Evolutionary conservation across 169 alveolate genomes (phyloP).

Genomic region (Eimeria necatrix): DNA sequence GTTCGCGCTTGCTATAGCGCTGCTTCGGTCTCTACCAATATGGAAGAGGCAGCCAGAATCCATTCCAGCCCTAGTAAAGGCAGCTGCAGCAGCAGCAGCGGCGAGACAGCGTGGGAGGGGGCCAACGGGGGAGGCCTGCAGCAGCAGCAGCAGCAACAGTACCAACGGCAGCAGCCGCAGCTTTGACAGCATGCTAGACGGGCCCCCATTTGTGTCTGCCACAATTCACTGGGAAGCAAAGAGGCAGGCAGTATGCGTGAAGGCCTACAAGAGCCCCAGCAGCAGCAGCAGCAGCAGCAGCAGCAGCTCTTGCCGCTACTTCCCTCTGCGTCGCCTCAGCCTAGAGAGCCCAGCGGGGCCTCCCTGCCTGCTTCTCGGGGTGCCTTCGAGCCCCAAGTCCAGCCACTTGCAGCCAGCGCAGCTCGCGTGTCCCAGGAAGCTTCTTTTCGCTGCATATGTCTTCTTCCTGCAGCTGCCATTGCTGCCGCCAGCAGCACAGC

Average conservation of each 20-base stretch:
- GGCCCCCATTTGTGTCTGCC: conserved; percentile 4
- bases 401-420: not conserved
- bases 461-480: conserved; percentile 40
- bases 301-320: conserved; percentile 53
- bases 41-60: conserved; percentile 46
- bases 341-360: not conserved
- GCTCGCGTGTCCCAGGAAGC: not conserved
- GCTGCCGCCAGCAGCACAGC: not conserved
- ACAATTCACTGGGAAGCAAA: conserved; percentile 26
- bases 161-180: no score
- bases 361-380: not conserved
- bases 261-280: not conserved
- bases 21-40: conserved; percentile 48
- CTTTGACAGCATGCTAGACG: conserved; percentile 27
- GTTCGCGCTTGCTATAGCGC: conserved; percentile 21
- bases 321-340: conserved; percentile 1
- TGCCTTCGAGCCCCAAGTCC: not conserved
- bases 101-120: not conserved
- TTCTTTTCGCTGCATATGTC: conserved; percentile 26
- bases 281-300: not conserved
- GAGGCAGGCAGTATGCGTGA: conserved; percentile 32
- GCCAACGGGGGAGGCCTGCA: not conserved
- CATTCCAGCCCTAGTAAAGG: not conserved
- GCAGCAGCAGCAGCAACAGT: no score
- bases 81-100: not conserved